A percentile compares a stretch with the other conserved stretches of the same genome.
These are phyloP conservation scores for Boletus vermiculosoides DNA, from an alignment of 768 basidiomycete species.

Conservation along the genomic window DNA sequence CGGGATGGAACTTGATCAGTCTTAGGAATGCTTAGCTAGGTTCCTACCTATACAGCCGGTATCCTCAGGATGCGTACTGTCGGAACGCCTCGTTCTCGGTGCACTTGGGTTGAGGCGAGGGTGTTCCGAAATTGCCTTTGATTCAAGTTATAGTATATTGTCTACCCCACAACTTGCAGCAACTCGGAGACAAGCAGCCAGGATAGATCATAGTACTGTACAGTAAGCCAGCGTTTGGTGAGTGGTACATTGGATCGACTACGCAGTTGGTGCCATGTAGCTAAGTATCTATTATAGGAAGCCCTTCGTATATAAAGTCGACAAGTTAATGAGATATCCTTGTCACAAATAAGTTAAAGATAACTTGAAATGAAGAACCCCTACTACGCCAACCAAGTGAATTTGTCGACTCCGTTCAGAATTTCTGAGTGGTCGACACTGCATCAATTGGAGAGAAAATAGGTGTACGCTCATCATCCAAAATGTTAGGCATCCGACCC, in stretches of 20 bases:
- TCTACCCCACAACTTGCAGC: not conserved
- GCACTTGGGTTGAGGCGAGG: no score
- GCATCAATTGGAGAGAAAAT: slow-evolving; percentile 2
- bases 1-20: no score
- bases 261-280: not conserved
- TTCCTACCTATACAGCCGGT: no score
- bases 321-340: not conserved
- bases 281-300: not conserved
- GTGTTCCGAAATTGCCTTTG: no score
- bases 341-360: not conserved
- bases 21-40: no score
- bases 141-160: no score
- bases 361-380: not conserved
- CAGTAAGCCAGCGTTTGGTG: not conserved
- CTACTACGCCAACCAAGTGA: not conserved
- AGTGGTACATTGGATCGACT: not conserved
- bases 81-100: no score
- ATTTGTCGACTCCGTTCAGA: not conserved
- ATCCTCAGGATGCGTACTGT: no score
- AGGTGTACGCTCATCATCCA: slow-evolving; percentile 15
- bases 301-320: not conserved
- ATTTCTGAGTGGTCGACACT: not conserved
- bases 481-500: slow-evolving; percentile 16
- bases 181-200: no score
- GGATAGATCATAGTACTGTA: not conserved